These are phyloP conservation scores for Myxozyma melibiosi DNA, from an alignment of 805 yeast species.

Conservation along the genomic window DNA sequence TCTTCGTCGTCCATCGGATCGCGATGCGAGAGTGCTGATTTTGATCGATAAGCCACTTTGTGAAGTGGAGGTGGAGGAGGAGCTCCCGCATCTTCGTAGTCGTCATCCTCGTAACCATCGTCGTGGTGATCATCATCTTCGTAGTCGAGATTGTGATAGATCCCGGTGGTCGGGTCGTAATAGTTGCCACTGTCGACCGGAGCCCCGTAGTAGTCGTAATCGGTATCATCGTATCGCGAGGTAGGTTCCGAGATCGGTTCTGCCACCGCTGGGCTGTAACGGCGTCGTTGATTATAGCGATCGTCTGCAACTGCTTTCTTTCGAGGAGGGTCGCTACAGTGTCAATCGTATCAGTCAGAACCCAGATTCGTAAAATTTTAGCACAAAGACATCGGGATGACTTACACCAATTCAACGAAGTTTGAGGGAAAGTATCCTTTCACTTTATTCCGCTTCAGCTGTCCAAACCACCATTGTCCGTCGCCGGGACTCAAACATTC, in stretches of 20 bases:
- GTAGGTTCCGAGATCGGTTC: neutral
- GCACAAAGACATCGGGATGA: neutral
- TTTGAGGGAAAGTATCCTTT: constrained; percentile 87
- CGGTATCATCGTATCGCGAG: neutral
- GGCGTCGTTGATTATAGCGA: neutral
- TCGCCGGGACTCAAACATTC: constrained; percentile 80
- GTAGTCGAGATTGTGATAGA: constrained; percentile 17
- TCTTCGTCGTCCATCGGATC: neutral
- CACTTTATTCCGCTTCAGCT: constrained; percentile 73
- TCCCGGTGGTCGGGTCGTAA: constrained; percentile 12
- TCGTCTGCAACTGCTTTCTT: neutral
- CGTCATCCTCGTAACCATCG: neutral
- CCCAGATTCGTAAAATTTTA: neutral
- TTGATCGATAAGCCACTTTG: constrained; percentile 30
- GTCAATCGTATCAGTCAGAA: neutral
- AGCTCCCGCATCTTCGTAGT: constrained; percentile 15
- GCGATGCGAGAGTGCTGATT: constrained; percentile 21
- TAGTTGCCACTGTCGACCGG: neutral
- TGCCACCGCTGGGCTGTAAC: neutral
- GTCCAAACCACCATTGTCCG: constrained; percentile 92
- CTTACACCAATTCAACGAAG: constrained; percentile 62
- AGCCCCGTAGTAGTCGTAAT: neutral
- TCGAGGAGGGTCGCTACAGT: constrained; percentile 3
- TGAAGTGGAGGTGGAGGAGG: constrained; percentile 46
- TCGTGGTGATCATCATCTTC: neutral